Evolutionary conservation across 116 monocot genomes (phyloP), one percentile per base, ranked within the genome.

Genomic region (Thalassia testudinum): DNA sequence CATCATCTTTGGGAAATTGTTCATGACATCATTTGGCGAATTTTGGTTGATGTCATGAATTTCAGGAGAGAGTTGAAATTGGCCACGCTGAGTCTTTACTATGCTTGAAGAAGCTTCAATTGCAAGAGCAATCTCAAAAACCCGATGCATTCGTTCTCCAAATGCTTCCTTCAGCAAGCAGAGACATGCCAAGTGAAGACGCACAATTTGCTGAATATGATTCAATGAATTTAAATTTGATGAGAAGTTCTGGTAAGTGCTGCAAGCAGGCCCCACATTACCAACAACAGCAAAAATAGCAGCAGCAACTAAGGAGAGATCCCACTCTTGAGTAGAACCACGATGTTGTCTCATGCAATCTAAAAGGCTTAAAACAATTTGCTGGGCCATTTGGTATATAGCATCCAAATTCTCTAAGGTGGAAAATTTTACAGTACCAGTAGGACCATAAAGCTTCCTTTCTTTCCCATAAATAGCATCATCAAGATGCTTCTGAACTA

Each of bases 141-240:
- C 54, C n/a, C 82, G 82, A 56, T 70, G 66, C 14, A 74, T 17
- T n/a, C 86, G 81, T 23, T 97, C 97, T 54, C 97, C 97, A 51
- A 97, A 62, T 66, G 80, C 62, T 68, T 97, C 97, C 63, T 82
- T 97, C 13, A 97, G 82, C 38, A 97, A 72, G 59, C 72, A 78
- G 37, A 97, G 77, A 45, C 90, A 81, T 21, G 54, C 50, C 62
- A 89, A 68, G 61, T 89, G 97, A 57, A 97, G 71, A 20, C 60
- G 67, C 26, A 97, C 56, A 54, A 86, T 75, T 55, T 77, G 72
- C 16, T 67, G 71, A 24, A 73, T 69, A 67, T 69, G 82, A 69
- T 61, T 71, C 42, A 74, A 58, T 53, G 73, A 72, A 63, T 64
- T 68, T 52, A n/a, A 24, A 12, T 74, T 17, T 23, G 74, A 69